Evolutionary conservation across 805 yeast genomes (phyloP).

Genomic region (Barnettozyma sucrosica): DNA sequence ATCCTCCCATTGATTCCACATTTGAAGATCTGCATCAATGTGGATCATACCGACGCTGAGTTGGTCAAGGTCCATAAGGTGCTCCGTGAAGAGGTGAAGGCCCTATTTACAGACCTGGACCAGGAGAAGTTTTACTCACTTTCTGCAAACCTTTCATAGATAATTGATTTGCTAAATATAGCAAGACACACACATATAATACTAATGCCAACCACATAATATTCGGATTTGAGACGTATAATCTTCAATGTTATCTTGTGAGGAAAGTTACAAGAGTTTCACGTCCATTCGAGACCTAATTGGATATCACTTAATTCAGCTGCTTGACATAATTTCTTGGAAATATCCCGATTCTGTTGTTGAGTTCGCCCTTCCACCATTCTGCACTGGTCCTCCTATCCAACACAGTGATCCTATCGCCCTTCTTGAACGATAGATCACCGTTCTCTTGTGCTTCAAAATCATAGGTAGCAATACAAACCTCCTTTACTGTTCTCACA

Average conservation of each 20-base stretch:
- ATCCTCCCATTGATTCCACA: constrained; percentile 62
- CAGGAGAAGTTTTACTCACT: constrained; percentile 2
- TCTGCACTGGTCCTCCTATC: constrained; percentile 17
- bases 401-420: constrained; percentile 38
- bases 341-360: constrained; percentile 18
- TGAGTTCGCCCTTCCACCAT: constrained; percentile 24
- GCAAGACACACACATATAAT: neutral
- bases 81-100: constrained; percentile 28
- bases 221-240: neutral
- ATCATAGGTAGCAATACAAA: constrained; percentile 36
- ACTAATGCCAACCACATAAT: neutral
- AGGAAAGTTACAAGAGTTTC: neutral
- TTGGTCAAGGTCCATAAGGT: constrained; percentile 36
- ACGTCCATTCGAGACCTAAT: no score
- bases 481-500: constrained; percentile 12
- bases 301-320: neutral
- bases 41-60: constrained; percentile 41
- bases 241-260: no score
- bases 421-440: constrained; percentile 39
- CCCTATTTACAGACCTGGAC: constrained; percentile 14
- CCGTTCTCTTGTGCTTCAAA: constrained; percentile 33
- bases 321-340: constrained; percentile 19
- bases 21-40: constrained; percentile 45
- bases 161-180: neutral
- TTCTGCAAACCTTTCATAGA: neutral